phyloP scores from a whole-genome alignment of 2,329 filamentous ascomycete genomes.

The Curvularia spicifera region DNA sequence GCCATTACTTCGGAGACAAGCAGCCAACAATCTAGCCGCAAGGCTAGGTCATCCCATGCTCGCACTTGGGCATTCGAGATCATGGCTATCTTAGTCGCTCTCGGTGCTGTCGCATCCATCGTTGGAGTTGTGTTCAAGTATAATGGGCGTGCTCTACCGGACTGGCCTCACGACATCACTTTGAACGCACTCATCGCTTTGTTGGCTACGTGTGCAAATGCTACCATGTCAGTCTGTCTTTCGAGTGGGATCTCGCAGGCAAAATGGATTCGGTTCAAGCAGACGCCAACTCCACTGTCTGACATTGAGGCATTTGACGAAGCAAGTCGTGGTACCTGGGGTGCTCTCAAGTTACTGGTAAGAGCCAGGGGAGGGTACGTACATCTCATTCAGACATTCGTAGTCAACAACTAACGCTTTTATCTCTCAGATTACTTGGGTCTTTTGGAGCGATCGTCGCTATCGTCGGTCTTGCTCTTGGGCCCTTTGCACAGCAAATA shows the following conservation, averaged over 20 bases:
- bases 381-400: not conserved
- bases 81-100: slow-evolving; percentile 14
- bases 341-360: slow-evolving; percentile 15
- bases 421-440: slow-evolving; percentile 13
- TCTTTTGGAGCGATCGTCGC: slow-evolving; percentile 22
- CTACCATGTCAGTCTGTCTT: slow-evolving; percentile 20
- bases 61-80: slow-evolving; percentile 20
- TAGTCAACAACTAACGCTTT: slow-evolving; percentile 2
- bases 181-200: slow-evolving; percentile 23
- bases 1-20: slow-evolving; percentile 13
- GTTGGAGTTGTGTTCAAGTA: slow-evolving; percentile 19
- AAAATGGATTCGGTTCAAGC: slow-evolving; percentile 23
- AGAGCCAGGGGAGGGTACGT: slow-evolving; percentile 19
- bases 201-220: slow-evolving; percentile 22
- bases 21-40: slow-evolving; percentile 15
- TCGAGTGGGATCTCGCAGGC: slow-evolving; percentile 23
- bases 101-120: slow-evolving; percentile 18
- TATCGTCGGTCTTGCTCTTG: slow-evolving; percentile 18
- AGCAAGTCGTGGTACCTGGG: slow-evolving; percentile 24
- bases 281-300: slow-evolving; percentile 12
- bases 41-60: slow-evolving; percentile 9
- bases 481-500: slow-evolving; percentile 23
- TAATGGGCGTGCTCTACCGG: slow-evolving; percentile 21
- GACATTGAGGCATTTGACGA: slow-evolving; percentile 23
- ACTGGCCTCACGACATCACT: slow-evolving; percentile 23